Evolutionary conservation across 306 rosid species (phyloP), one percentile per base, ranked within the genome.

Genomic region (Prunus salicina): DNA sequence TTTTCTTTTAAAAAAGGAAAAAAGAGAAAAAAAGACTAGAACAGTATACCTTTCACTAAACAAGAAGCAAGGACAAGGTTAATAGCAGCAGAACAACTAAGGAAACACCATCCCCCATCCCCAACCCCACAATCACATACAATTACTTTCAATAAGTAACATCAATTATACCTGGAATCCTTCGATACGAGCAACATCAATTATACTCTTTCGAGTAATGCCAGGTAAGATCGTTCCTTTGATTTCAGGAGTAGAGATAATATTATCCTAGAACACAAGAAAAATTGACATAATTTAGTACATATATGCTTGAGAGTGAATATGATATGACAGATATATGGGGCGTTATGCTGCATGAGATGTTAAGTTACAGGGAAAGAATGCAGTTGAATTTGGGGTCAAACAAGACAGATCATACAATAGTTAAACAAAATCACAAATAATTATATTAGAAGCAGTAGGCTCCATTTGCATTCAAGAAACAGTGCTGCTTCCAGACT

Each of bases 201-300:
- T 92, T 75, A 92, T 89, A 75, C 99, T 96, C 81, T 96, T 96
- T 76, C 98, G 91, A 66, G 99, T 96, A 76, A 96, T 88, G 71
- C 99, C 99, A 19, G 99, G 99, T 82, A 96, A 87, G 77, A 96
- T 96, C 53, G 99, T 96, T 75, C 99, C 99, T 78, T 89, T 92
- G 57, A 96, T 84, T 70, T 84, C 87, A 41, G 99, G 99, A 78
- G 99, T 96, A 55, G 91, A 88, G 76, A 96, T 91, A 64, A 86
- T 56, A 50, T 89, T 80, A 68, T 84, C 97, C 99, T 96, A 74
- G 55, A 63, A 82, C 56, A 82, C 47, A 81, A 68, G 25, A 45
- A 65, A 75, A 63, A 71, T 27, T 47, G 72, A n/a, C 41, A 34
- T 52, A 34, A 70, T 55, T 45, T 56, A 73, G 14, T 25, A 75